Base-by-base conservation (phyloP, 225 moss, liverwort and hornwort genomes). In the Pseudoscleropodium purum region DNA sequence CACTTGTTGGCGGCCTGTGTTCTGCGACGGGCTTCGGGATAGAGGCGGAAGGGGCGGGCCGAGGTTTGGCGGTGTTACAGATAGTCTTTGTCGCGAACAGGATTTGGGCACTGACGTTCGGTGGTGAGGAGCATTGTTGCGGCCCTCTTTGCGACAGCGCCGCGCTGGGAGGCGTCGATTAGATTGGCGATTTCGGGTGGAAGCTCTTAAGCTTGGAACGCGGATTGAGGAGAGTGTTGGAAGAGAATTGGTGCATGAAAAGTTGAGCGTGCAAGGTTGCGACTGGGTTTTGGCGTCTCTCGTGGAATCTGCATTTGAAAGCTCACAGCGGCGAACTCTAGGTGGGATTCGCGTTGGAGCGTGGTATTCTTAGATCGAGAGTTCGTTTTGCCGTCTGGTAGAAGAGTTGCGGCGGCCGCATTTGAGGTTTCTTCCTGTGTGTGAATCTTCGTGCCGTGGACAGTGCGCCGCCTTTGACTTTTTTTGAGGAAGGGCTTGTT, bases 391-490 rank as follows among this genome's bases (percentile, higher is more conserved):
- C 23, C 33, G 47, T 16, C 30, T 54, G 39, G 57, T 34, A 13
- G 64, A 29, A 10, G 69, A 52, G 77, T 51, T 37, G 87, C 51
- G 37, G 89, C 84, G 39, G 82, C 86, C 68, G 90, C 92, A 89
- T 93, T 90, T 47, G 84, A 77, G 84, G 84, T 31, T 60, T 5
- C 59, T 64, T 26, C 39, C 34, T 57, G 51, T 5, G 76, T 69
- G 89, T 93, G 92, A 93, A 92, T 93, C 91, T 86, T 83, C 77
- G 26, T 43, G 76, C 33, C 69, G 34, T 62, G 62, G 61, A 31
- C 52, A 56, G 66, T 62, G 85, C 92, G 91, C 86, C 88, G 87
- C 87, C 87, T 83, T 88, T 92, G 91, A 88, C 88, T 89, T 91
- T 87, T 70, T 84, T 82, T 27, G 34, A 66, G 67, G 61, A 73